phyloP scores from a whole-genome alignment of 139 green algal genomes.

The Auxenochlorella protothecoides region DNA sequence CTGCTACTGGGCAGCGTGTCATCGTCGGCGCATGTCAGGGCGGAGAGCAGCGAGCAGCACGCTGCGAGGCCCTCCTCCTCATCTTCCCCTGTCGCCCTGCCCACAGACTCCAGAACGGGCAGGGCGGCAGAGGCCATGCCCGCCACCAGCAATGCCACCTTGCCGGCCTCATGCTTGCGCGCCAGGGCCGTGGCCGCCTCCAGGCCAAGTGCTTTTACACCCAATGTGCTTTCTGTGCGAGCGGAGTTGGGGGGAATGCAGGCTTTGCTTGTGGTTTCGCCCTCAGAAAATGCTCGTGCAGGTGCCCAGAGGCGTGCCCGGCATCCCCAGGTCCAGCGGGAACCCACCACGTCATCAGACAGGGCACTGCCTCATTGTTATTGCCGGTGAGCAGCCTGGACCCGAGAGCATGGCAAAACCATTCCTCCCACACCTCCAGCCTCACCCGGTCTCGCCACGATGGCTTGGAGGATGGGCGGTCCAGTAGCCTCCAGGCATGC shows the following conservation, averaged over 20 bases:
- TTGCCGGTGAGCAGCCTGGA: too few relatives aligned
- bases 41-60: slow-evolving; percentile 23
- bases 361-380: too few relatives aligned
- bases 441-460: too few relatives aligned
- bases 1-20: slow-evolving; percentile 35
- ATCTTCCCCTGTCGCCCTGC: background rate
- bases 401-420: too few relatives aligned
- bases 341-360: background rate
- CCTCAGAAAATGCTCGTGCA: slow-evolving; percentile 5
- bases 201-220: slow-evolving; percentile 8
- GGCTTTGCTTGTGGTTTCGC: too few relatives aligned
- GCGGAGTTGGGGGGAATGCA: too few relatives aligned
- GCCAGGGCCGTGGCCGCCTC: slow-evolving; percentile 20
- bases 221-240: too few relatives aligned
- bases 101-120: background rate
- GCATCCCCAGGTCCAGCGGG: background rate
- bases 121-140: slow-evolving; percentile 10
- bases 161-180: slow-evolving; percentile 44
- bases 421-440: too few relatives aligned
- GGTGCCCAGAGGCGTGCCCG: background rate
- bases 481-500: too few relatives aligned
- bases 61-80: slow-evolving; percentile 11
- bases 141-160: slow-evolving; percentile 29
- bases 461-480: too few relatives aligned
- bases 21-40: slow-evolving; percentile 52